Conservation (phyloP, 208 protist genomes). For the Trichomonas tenax region DNA sequence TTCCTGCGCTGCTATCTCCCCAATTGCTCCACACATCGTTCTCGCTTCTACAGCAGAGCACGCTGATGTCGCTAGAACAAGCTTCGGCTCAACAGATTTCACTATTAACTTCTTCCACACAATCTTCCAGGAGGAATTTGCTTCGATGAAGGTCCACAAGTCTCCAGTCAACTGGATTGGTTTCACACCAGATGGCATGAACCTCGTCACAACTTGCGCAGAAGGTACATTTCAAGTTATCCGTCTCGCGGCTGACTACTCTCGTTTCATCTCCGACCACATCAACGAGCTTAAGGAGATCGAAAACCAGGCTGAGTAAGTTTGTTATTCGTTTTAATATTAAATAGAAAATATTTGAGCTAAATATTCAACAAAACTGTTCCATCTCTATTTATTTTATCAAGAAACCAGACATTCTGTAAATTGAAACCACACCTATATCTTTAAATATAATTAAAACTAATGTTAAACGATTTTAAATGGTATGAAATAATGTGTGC, state of each 20-base stretch:
- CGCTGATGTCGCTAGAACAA: background rate
- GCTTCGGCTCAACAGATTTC: background rate
- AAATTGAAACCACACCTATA: too few species aligned
- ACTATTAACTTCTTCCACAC: conserved; percentile 4
- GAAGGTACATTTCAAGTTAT: background rate
- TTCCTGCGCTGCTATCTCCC: background rate
- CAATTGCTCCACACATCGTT: background rate
- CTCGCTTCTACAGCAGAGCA: background rate
- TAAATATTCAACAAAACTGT: too few species aligned
- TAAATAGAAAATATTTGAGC: too few species aligned
- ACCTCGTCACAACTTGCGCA: background rate
- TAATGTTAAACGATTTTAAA: too few species aligned
- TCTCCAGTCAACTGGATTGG: background rate
- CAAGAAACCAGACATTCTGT: too few species aligned
- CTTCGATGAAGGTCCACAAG: background rate
- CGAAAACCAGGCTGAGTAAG: background rate
- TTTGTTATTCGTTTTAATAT: too few species aligned
- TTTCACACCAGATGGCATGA: background rate
- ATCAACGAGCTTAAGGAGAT: background rate
- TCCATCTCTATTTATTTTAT: too few species aligned
- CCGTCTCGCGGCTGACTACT: background rate
- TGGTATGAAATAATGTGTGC: too few species aligned
- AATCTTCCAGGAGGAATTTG: conserved; percentile 15
- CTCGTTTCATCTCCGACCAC: background rate
- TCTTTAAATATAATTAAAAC: too few species aligned